Evolutionary conservation across 208 protist species (phyloP), one percentile per base, ranked within the genome.

Genomic region (Vickermania ingenoplastis): DNA sequence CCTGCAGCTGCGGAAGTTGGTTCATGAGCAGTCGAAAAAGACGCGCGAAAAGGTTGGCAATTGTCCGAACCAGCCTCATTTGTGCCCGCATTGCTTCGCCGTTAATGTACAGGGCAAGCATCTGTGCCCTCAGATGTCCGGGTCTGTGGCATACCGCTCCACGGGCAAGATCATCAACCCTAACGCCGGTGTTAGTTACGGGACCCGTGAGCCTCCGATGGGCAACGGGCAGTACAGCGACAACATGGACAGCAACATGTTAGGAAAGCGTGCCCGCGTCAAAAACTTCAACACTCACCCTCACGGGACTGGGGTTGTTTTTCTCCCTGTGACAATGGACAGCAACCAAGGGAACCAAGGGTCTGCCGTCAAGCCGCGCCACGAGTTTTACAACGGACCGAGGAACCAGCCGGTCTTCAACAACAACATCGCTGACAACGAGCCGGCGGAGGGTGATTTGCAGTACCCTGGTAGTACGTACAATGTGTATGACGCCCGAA

Each of bases 401-500:
- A 7, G 36, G 11, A 45, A 45, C 36, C 36, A 45, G 36, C 27
- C 59, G 26, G 69, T 49, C 56, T 81, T 81, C 71, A 86, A 81
- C 66, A 85, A 85, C 69, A 87, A 83, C 69, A 69, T 82, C 36
- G 61, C 41, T 31, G 24, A 57, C 27, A 61, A 71, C 28, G 69
- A 83, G 59, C 23, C 75, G 23, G 71, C 71, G 17, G 69, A 82
- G 57, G 50, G 53, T 26, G 78, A 71, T 11, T 59, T 80, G 63
- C 83, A 88, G 67, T 91, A 86, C 57, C 81, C 81, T 2, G 83
- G 83, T 53, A 87, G 83, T 62, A 91, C 83, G 3, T 78, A 91
- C 69, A 91, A 91, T 61, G 77, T 81, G 27, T 83, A 91, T 65
- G 69, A 74, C 61, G 55, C 4, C n/a, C 61, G 49, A 30, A 3